Evolutionary conservation across 352 stramenopile species (phyloP).

Genomic region (Phytophthora citricola): DNA sequence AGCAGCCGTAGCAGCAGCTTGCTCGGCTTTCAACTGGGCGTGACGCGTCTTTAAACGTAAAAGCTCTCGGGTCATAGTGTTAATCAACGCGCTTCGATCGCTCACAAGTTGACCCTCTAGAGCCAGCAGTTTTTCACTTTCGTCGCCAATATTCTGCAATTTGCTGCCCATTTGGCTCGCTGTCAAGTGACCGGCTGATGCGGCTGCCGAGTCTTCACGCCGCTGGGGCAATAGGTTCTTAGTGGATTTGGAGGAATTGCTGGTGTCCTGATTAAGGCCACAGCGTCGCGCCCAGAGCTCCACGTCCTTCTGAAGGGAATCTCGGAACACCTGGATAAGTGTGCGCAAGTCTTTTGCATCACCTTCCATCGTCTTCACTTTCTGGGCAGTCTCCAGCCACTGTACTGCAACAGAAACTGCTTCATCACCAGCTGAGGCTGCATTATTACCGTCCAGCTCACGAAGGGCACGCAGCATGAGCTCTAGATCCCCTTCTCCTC

Average conservation of each 20-base stretch:
- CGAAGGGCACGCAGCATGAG: slow-evolving; percentile 78
- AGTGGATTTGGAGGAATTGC: slow-evolving; percentile 27
- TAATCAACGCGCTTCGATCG: slow-evolving; percentile 70
- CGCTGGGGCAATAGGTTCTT: slow-evolving; percentile 34
- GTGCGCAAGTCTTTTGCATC: slow-evolving; percentile 84
- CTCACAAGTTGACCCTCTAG: slow-evolving; percentile 71
- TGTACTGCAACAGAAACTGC: slow-evolving; percentile 27
- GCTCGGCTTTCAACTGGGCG: slow-evolving; percentile 45
- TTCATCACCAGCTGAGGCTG: slow-evolving; percentile 33
- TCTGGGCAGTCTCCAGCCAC: slow-evolving; percentile 67
- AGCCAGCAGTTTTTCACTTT: slow-evolving; percentile 70
- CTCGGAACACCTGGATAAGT: slow-evolving; percentile 85
- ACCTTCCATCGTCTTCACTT: slow-evolving; percentile 67
- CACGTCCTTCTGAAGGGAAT: slow-evolving; percentile 81
- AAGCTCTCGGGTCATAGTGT: slow-evolving; percentile 72
- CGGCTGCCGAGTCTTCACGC: slow-evolving; percentile 66
- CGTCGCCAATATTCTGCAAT: slow-evolving; percentile 80
- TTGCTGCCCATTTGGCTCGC: slow-evolving; percentile 83
- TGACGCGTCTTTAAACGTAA: slow-evolving; percentile 63
- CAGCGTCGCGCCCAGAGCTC: slow-evolving; percentile 69
- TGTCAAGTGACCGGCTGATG: slow-evolving; percentile 76
- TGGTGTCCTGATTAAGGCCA: slow-evolving; percentile 29
- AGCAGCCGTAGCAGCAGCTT: slow-evolving; percentile 13
- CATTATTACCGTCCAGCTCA: slow-evolving; percentile 59
- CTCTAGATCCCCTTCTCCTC: slow-evolving; percentile 87